Base-by-base conservation (phyloP, 2,329 filamentous ascomycete genomes). In the Chalaropsis thielavioides region DNA sequence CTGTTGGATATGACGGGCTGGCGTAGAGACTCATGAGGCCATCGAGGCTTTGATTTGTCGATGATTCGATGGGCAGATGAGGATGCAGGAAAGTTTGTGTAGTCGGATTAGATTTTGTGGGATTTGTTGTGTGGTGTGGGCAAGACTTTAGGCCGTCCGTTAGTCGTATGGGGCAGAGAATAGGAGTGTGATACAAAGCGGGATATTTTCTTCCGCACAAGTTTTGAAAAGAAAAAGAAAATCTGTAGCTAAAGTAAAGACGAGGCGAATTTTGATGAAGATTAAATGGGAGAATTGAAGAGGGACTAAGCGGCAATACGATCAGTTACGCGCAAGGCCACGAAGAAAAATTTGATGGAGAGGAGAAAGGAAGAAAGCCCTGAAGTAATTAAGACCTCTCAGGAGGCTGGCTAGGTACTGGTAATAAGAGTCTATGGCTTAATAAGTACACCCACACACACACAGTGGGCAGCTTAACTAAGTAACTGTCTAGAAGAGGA, bases 11-110 rank as follows among this genome's bases (percentile, higher is more conserved):
- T 51, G 60, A 49, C 46, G 60, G 24, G 58, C 54, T 63, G 63
- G 64, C 63, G 63, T 56, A 60, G 58, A 64, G 63, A 67, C 66
- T 64, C 54, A 64, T 61, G 66, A 65, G 61, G 66, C 63, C 66
- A 67, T 67, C 63, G 63, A 64, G 63, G 60, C 62, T 63, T 63
- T 15, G 35, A 35, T 49, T 64, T 59, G 40, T 62, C 38, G 44
- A 49, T 63, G 17, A 40, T 54, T 31, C 46, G 17, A 46, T 27
- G 19, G 43, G 17, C 17, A 19, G 22, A 6, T 10, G 24, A 38
- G 43, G 22, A 62, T 51, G 38, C 10, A 27, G 46, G 24, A 51
- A 27, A 24, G 46, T 24, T 51, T 22, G 24, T 51, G 22, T 27
- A 15, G 46, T 51, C 19, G 59, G 59, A 44, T 61, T 61, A 17